phyloP scores from a whole-genome alignment of 805 yeast genomes.

The Teunomyces kruisii region DNA sequence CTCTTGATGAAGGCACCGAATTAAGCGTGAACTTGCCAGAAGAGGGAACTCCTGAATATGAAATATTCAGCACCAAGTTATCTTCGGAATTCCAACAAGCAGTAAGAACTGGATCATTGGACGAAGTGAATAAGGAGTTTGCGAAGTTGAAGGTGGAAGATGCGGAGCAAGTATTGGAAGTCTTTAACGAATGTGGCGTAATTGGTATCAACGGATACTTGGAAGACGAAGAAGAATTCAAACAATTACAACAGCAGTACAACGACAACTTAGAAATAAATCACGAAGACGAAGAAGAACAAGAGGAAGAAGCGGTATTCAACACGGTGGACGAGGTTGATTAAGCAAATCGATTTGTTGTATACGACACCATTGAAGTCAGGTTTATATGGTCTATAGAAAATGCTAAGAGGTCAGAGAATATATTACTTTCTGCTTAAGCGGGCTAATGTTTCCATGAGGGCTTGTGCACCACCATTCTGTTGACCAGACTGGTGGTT shows the following conservation, averaged over 20 bases:
- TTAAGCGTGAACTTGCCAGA: constrained; percentile 70
- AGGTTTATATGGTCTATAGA: constrained; percentile 2
- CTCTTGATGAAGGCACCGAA: constrained; percentile 81
- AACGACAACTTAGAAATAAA: constrained; percentile 22
- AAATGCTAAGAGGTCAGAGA: background rate
- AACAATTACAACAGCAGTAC: constrained; percentile 51
- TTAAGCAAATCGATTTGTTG: constrained; percentile 4
- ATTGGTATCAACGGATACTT: constrained; percentile 76
- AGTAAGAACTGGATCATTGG: constrained; percentile 66
- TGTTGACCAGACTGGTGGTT: constrained; percentile 13
- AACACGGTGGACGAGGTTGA: constrained; percentile 15
- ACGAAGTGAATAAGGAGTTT: constrained; percentile 79
- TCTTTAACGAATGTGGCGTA: constrained; percentile 77
- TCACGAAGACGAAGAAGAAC: constrained; percentile 9
- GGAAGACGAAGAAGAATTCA: constrained; percentile 71
- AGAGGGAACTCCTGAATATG: constrained; percentile 53
- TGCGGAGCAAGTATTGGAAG: constrained; percentile 74
- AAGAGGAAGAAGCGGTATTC: constrained; percentile 9
- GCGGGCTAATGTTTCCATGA: constrained; percentile 39
- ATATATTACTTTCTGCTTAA: constrained; percentile 26
- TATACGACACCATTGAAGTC: background rate
- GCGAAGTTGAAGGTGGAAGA: constrained; percentile 69
- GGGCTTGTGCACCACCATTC: constrained; percentile 20
- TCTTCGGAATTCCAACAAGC: constrained; percentile 72
- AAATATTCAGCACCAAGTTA: constrained; percentile 52